phyloP scores from a whole-genome alignment of 108 stramenopile genomes.

The Conticribra guillardii region DNA sequence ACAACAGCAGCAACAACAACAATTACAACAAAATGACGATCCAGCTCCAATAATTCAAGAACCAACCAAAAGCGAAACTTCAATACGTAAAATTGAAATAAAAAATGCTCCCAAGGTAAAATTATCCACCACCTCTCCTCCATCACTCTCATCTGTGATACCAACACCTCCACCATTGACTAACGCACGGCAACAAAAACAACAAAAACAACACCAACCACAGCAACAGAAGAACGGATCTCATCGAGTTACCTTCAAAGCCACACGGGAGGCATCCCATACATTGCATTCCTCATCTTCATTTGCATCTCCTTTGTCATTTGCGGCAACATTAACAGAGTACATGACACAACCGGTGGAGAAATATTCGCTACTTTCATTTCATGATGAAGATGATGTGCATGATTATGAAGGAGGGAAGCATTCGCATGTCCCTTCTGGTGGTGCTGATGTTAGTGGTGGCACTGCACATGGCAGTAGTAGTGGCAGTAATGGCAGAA shows the following conservation, averaged over 20 bases:
- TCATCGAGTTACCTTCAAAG: slow-evolving; percentile 51
- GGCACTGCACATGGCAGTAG: background rate
- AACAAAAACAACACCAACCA: background rate
- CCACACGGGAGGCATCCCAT: slow-evolving; percentile 37
- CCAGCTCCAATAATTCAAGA: too few relatives aligned
- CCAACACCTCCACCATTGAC: too few relatives aligned
- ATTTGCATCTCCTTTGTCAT: slow-evolving; percentile 2
- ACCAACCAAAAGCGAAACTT: too few relatives aligned
- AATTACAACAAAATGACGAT: too few relatives aligned
- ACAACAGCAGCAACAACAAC: too few relatives aligned
- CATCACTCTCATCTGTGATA: background rate
- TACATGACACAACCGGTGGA: slow-evolving; percentile 57
- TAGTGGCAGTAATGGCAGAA: background rate
- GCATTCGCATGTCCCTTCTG: too few relatives aligned
- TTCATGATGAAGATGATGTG: slow-evolving; percentile 42
- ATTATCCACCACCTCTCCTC: too few relatives aligned
- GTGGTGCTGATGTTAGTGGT: background rate
- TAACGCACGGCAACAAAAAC: background rate
- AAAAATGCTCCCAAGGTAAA: background rate
- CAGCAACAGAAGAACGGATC: background rate
- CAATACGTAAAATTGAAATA: background rate
- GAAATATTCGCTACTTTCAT: slow-evolving; percentile 46
- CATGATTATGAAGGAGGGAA: too few relatives aligned
- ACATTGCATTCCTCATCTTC: slow-evolving; percentile 2
- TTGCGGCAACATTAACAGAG: slow-evolving; percentile 33